A percentile compares a stretch with the other conserved stretches of the same genome.
These are phyloP conservation scores for Rosa persica DNA, from an alignment of 306 rosid species.

Conservation along the genomic window DNA sequence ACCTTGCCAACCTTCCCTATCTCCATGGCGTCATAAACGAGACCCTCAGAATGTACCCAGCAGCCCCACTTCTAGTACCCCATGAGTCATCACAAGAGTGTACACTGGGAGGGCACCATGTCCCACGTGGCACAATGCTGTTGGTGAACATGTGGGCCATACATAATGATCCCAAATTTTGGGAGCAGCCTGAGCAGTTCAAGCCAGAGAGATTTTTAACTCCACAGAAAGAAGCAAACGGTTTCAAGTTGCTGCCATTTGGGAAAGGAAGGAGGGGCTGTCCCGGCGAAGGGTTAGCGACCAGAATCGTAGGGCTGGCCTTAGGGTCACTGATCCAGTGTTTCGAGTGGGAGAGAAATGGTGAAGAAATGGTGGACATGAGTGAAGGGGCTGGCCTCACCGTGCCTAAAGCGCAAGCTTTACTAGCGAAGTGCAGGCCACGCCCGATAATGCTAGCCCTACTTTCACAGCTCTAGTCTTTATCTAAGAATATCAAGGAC, in stretches of 20 bases:
- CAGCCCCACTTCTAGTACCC: conserved; percentile 30
- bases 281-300: conserved; percentile 31
- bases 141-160: conserved; percentile 44
- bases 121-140: conserved; percentile 42
- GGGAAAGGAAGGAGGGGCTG: conserved; percentile 37
- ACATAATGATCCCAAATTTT: conserved; percentile 35
- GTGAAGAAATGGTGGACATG: conserved; percentile 30
- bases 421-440: conserved; percentile 29
- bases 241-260: conserved; percentile 33
- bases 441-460: conserved; percentile 25
- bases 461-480: conserved; percentile 13
- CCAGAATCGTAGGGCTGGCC: conserved; percentile 15
- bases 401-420: conserved; percentile 18
- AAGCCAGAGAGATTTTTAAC: conserved; percentile 33
- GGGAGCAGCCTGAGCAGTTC: conserved; percentile 35
- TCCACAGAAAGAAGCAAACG: neutral
- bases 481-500: neutral
- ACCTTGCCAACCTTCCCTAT: conserved; percentile 29
- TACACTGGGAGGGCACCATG: conserved; percentile 15
- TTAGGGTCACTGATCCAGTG: conserved; percentile 25
- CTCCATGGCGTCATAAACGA: conserved; percentile 32
- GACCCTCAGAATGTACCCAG: conserved; percentile 36
- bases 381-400: conserved; percentile 30
- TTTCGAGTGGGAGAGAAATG: conserved; percentile 34
- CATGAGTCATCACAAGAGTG: conserved; percentile 43